Evolutionary conservation across 768 basidiomycete genomes (phyloP), one percentile per base, ranked within the genome.

Genomic region (Tricholoma hemisulphureum): DNA sequence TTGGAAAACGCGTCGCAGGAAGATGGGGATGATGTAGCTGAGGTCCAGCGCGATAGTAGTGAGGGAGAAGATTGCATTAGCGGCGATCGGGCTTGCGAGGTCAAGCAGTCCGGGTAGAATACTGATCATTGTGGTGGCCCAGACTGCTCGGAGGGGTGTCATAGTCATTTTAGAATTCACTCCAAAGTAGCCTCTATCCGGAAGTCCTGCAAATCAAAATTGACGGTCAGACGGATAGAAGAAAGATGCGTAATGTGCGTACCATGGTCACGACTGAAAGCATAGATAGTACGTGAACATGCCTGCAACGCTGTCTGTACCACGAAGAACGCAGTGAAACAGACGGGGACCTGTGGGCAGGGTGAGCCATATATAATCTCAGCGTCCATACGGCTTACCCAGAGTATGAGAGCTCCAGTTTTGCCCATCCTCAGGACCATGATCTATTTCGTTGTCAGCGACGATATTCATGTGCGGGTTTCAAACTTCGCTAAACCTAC

Each of bases 271-370:
- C 89, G 86, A 65, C 86, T 88, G 75, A 95, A 93, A 2, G 93
- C 93, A 65, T 89, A 93, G 23, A 93, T 77, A 0, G 89, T 89
- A 34, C 93, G 81, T 3, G 91, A 90, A 55, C 84, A 86, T 21
- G 93, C 93, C 63, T 95, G 93, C 6, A 92, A 78, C 10, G 91
- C 86, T 13, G 83, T 87, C 70, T 91, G 89, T 16, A 84, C 85
- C 56, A 92, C 90, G 69, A 91, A 91, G 76, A 93, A 94, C 0
- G 93, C 93, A 14, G 92, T 91, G 57, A 91, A 68, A 77, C 92
- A 93, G 28, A 92, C 88, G 60, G 88, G 85, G 13, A 77, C 78
- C 86, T 87, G 52, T 18, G 18, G 16, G n/a, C 46, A 20, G 10
- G 2, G 31, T 58, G 35, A 53, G 43, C 23, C 8, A n/a, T 37